Evolutionary conservation across 192 early-diverging fungal species (phyloP), one percentile per base, ranked within the genome.

Genomic region (Backusella australiensis): DNA sequence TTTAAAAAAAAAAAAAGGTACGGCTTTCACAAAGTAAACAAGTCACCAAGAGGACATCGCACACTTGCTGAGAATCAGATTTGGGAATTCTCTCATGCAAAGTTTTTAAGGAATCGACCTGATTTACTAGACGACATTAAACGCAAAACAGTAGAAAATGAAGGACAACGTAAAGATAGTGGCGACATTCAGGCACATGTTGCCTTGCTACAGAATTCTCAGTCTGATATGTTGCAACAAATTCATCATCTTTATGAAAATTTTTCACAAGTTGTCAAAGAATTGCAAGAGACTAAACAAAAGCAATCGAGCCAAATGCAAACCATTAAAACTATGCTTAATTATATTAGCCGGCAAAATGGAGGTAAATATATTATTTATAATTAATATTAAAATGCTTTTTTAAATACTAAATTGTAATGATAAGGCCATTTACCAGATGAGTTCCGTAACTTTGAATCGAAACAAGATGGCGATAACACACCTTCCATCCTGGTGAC

Each of bases 21-120:
- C 78, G 93, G 93, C 49, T 96, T 96, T 78, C 94, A 95, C 85
- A 96, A 96, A 80, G 90, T 96, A 34, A 96, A 95, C 90, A 96
- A 96, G 79, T 94, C 92, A 67, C 92, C 94, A 44, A 84, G 94
- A 52, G 92, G 94, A 6, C 91, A 93, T 79, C 89, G 94, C 59
- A 94, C 93, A 26, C 82, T 92, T 77, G 92, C 91, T 14, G 94
- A 96, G 80, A 94, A 96, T 84, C 94, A 96, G 81, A 93, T 95
- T 81, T 96, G 94, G 94, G 93, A 94, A 84, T 95, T 95, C 76
- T 93, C 90, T 67, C 94, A 95, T 73, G 86, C 90, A 83, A 94
- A 93, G 72, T 95, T 94, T 72, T 83, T 92, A 65, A 87, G 93
- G 68, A 91, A 90, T 73, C 87, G 90, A 11, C 86, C 92, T 7